Evolutionary conservation across 495 filamentous ascomycete species (phyloP), one percentile per base, ranked within the genome.

Genomic region (Aspergillus ellipticus): DNA sequence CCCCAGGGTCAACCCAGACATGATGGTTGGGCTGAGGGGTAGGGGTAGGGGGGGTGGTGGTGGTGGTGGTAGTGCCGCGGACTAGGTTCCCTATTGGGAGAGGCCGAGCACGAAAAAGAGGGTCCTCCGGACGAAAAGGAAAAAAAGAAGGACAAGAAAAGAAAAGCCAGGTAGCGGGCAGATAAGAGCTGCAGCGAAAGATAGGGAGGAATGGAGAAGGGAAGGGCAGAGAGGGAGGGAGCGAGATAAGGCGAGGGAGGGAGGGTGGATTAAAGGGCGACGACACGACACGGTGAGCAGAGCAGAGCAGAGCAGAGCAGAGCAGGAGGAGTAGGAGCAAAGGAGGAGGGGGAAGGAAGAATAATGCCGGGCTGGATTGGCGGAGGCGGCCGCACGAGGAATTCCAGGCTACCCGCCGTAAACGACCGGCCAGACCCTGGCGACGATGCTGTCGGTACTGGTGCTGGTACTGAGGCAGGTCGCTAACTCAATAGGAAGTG

Each of bases 1-100:
- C 49, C 61, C 70, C 65, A 68, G 63, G 54, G 63, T 64, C 57
- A 70, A 67, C 60, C 69, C 69, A 59, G 71, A 71, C 72, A 75
- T 75, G 54, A 60, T 66, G 53, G 60, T 52, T 48, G 54, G 53
- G 35, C 35, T 39, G 35, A 39, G 35, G 8, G 53, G 46, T 53
- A 56, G 60, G n/a, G n/a, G n/a, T n/a, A n/a, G n/a, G n/a, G n/a
- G n/a, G n/a, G n/a, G n/a, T n/a, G n/a, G n/a, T n/a, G n/a, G 53
- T 48, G 50, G 53, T 42, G 31, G 31, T 42, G 50, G 47, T 55
- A 39, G 53, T 56, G 49, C 20, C 21, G 24, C 26, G 24, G 45
- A 22, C 11, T n/a, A 21, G 8, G 24, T 21, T 21, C 45, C 24
- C 24, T 17, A 47, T 17, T 17, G 43, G 43, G 33, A 3, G 13